These are phyloP conservation scores for Chloromonas sp. DNA, from an alignment of 163 green algal species.

Conservation along the genomic window DNA sequence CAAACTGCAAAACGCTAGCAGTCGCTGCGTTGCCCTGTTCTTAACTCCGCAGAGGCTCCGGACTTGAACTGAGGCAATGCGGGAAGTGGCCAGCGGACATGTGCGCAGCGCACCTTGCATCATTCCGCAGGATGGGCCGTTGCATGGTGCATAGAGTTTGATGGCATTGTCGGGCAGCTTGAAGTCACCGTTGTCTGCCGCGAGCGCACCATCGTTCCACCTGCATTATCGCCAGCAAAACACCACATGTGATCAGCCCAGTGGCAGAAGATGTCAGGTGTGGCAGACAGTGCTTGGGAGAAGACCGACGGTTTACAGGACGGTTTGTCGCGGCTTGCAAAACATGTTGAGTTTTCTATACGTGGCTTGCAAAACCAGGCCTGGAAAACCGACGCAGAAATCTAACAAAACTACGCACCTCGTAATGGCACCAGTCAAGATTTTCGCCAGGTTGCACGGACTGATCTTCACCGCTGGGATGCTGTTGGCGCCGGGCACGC, in stretches of 20 bases:
- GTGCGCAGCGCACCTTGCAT: neutral
- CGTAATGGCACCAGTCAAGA: neutral
- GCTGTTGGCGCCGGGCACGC: neutral
- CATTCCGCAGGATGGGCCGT: neutral
- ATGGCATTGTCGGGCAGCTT: neutral
- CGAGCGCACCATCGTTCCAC: neutral
- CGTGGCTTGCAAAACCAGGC: neutral
- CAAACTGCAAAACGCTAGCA: no score
- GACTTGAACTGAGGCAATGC: no score
- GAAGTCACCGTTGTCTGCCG: neutral
- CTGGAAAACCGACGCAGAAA: neutral
- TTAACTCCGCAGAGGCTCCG: no score
- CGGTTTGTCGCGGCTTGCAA: neutral
- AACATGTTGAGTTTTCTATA: no score
- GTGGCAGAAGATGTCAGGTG: neutral
- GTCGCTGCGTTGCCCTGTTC: no score
- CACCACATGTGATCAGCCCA: neutral
- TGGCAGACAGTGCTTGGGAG: neutral
- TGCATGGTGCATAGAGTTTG: neutral
- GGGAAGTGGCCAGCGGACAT: no score
- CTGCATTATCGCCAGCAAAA: neutral
- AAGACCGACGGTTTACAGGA: neutral
- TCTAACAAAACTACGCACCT: neutral
- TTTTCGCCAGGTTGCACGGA: neutral
- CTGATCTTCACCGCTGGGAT: neutral